These are phyloP conservation scores for Ophiostoma australiae DNA, from an alignment of 2,329 filamentous ascomycete species.

Conservation along the genomic window DNA sequence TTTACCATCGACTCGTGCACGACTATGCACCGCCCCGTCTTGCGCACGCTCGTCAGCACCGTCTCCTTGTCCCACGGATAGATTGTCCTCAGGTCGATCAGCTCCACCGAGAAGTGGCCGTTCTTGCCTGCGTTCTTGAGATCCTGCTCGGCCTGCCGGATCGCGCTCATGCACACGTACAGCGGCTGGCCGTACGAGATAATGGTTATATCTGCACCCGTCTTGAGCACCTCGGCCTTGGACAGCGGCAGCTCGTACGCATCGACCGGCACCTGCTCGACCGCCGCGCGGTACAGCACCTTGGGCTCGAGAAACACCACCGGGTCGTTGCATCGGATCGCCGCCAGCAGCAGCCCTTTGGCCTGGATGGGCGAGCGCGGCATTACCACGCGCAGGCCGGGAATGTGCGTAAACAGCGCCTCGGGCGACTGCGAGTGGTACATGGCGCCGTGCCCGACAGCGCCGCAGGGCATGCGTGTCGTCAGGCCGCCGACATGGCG, in stretches of 20 bases:
- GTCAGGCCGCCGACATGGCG: constrained; percentile 71
- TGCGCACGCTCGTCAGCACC: constrained; percentile 74
- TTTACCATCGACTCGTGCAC: constrained; percentile 93
- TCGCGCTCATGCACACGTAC: constrained; percentile 74
- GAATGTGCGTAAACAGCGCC: constrained; percentile 79
- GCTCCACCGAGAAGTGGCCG: constrained; percentile 69
- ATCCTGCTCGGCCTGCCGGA: constrained; percentile 69
- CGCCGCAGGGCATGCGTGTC: constrained; percentile 84
- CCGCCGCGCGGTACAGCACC: constrained; percentile 82
- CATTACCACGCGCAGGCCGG: constrained; percentile 78
- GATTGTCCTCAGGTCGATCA: constrained; percentile 82
- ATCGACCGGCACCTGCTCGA: constrained; percentile 81
- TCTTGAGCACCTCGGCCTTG: constrained; percentile 77
- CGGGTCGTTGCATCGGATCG: constrained; percentile 77
- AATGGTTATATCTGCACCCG: constrained; percentile 74
- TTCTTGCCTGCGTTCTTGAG: constrained; percentile 44
- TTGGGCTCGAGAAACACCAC: constrained; percentile 94
- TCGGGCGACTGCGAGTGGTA: constrained; percentile 90
- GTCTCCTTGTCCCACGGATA: constrained; percentile 88
- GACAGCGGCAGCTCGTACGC: constrained; percentile 79
- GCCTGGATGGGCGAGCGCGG: constrained; percentile 82
- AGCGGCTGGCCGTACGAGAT: constrained; percentile 86
- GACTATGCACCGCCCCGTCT: constrained; percentile 79
- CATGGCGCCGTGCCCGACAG: constrained; percentile 81
- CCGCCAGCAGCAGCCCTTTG: constrained; percentile 75